Base-by-base conservation (phyloP, 2,329 filamentous ascomycete species). In the Ceratocystiopsis minuta region DNA sequence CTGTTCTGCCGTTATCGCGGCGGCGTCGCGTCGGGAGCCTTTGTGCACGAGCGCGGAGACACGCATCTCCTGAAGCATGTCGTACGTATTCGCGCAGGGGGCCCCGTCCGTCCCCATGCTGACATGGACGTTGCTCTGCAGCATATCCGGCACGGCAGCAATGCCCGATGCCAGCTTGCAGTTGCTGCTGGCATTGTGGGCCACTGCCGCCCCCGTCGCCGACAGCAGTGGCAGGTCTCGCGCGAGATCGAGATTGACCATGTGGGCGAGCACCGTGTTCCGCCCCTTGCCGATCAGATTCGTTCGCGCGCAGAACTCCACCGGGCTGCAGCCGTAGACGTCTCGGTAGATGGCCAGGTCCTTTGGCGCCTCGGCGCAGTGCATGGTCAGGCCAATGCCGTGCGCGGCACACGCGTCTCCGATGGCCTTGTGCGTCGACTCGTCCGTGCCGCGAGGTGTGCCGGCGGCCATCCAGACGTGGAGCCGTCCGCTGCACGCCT, bases 41-140 rank as follows among this genome's bases (percentile, higher is more conserved):
- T 65, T 64, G 45, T 70, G 67, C 32, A 71, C 51, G 12, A 70
- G 63, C 0, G 58, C 61, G 0, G 67, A 65, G 0, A 70, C 55
- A 39, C 66, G 64, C 64, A 69, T 70, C 53, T 71, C 67, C 38
- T 63, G 63, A 16, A 70, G 50, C 52, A 70, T 60, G 45, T 69
- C 66, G 50, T 66, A 67, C 7, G 61, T 62, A 46, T 69, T 69
- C 33, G 65, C 65, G 50, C 66, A 70, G 0, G 67, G 67, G 0
- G 66, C 67, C 0, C 67, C 67, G 48, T 72, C 67, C 0, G 67
- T 70, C 0, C 67, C 68, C 1, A 71, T 53, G 0, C 56, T 55
- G 7, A 70, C 60, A 45, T 67, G 69, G 6, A 70, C 60, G 0
- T 57, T 57, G 0, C 54, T 56, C 0, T 51, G 45, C 17, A 66